Evolutionary conservation across 2,329 filamentous ascomycete genomes (phyloP), one percentile per base, ranked within the genome.

Genomic region (Coleophoma crateriformis): DNA sequence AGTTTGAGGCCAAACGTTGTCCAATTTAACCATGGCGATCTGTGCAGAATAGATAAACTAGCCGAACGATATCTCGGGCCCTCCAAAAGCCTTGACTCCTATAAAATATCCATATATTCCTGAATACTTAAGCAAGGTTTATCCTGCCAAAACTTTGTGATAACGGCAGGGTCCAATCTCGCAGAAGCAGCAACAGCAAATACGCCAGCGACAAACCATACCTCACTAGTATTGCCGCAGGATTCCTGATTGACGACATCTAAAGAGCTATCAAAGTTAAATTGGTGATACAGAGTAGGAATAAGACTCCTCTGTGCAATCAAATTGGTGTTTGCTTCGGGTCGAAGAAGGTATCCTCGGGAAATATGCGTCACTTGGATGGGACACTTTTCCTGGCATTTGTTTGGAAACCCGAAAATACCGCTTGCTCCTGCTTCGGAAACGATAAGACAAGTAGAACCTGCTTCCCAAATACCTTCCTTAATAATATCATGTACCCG

Each of bases 321-420:
- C 32, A 54, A 34, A 33, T 54, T 54, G 32, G 51, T 54, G 33
- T 54, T 54, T 15, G 51, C 45, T 27, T 54, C 46, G 12, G 51
- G 46, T 41, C 49, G 49, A 11, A 51, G 12, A 17, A 51, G 14
- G 22, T 38, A 46, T 19, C 39, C 32, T 20, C 22, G 8, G 15
- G 35, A 15, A 12, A 14, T 7, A 10, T 35, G n/a, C 15, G 17
- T 10, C 33, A 35, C n/a, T 10, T n/a, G 10, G 10, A 10, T 35
- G 10, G 10, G 33, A n/a, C n/a, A 35, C n/a, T 10, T n/a, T 35
- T 35, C n/a, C n/a, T 35, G 33, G 33, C n/a, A 37, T 13, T 44
- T 35, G 33, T n/a, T 39, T 12, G 14, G 13, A 38, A 47, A 19
- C 27, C 33, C 17, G 3, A 19, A 15, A 37, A 49, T 20, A 37